Conservation (phyloP, 495 filamentous ascomycete genomes). For the Echria macrotheca region DNA sequence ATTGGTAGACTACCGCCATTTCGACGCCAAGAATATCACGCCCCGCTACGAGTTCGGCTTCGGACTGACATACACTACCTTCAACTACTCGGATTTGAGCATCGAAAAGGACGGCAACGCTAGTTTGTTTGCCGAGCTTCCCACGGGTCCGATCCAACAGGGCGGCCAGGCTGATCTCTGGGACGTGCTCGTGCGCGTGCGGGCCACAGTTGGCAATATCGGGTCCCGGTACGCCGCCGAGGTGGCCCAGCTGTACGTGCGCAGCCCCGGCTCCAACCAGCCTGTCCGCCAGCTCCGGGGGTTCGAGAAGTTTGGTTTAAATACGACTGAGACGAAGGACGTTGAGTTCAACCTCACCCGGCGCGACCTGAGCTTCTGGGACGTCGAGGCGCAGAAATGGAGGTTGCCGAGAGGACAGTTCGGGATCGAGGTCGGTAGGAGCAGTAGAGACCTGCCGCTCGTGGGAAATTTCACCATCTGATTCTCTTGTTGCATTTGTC, state of each 20-base stretch:
- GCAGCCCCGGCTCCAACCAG: conserved; percentile 38
- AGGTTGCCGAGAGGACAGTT: conserved; percentile 43
- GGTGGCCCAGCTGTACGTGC: conserved; percentile 62
- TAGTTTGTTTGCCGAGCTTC: conserved; percentile 25
- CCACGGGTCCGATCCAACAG: conserved; percentile 38
- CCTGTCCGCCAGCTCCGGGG: conserved; percentile 58
- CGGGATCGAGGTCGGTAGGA: conserved; percentile 52
- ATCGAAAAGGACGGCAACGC: conserved; percentile 25
- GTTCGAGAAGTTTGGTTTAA: conserved; percentile 56
- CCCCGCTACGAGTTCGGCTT: conserved; percentile 70
- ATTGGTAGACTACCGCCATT: conserved; percentile 62
- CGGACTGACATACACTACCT: conserved; percentile 65
- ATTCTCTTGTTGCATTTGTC: too few species aligned
- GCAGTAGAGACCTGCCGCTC: conserved; percentile 60
- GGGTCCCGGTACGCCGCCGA: conserved; percentile 46
- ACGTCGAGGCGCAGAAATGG: conserved; percentile 57
- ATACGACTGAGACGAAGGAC: conserved; percentile 34
- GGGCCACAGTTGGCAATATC: conserved; percentile 51
- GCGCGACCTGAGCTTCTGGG: conserved; percentile 65
- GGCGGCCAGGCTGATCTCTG: conserved; percentile 57
- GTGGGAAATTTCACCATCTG: conserved; percentile 29
- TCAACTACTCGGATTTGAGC: conserved; percentile 42
- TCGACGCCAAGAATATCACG: conserved; percentile 56
- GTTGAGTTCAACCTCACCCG: conserved; percentile 55
- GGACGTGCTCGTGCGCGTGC: conserved; percentile 50